These are phyloP conservation scores for Trichoderma brevicompactum DNA, from an alignment of 2,329 filamentous ascomycete genomes.

Conservation along the genomic window DNA sequence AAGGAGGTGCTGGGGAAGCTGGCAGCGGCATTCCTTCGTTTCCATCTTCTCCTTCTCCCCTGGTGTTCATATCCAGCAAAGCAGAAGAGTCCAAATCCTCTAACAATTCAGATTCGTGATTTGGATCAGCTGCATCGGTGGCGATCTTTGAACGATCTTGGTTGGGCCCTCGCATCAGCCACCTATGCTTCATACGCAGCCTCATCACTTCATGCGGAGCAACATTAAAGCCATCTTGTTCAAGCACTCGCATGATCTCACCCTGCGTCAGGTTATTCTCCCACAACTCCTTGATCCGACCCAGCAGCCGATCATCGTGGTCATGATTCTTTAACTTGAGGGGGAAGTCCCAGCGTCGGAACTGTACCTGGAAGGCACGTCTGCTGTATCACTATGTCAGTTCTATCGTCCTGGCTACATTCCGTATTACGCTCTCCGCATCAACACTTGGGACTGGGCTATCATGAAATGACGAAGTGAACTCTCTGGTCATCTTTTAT, in stretches of 20 bases:
- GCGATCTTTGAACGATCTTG: slow-evolving; percentile 53
- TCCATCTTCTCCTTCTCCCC: background rate
- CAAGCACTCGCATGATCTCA: slow-evolving; percentile 73
- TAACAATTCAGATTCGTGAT: slow-evolving; percentile 26
- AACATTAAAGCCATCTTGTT: slow-evolving; percentile 72
- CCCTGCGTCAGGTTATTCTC: slow-evolving; percentile 71
- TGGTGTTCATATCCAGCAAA: slow-evolving; percentile 13
- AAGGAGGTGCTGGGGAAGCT: background rate
- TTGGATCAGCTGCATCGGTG: background rate
- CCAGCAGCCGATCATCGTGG: slow-evolving; percentile 68
- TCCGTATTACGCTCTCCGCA: background rate
- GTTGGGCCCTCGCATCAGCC: slow-evolving; percentile 66
- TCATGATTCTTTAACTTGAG: slow-evolving; percentile 73
- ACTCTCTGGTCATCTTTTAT: background rate
- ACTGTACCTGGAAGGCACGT: slow-evolving; percentile 75
- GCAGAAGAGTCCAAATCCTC: slow-evolving; percentile 31
- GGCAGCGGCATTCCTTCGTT: background rate
- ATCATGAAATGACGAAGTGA: background rate
- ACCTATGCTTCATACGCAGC: slow-evolving; percentile 69
- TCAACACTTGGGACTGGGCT: background rate
- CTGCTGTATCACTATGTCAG: slow-evolving; percentile 57
- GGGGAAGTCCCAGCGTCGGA: slow-evolving; percentile 79
- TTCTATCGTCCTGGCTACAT: background rate
- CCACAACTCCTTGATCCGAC: slow-evolving; percentile 77
- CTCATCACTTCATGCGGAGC: slow-evolving; percentile 72